These are phyloP conservation scores for Tulasnella sp. DNA, from an alignment of 768 basidiomycete genomes.

Conservation along the genomic window DNA sequence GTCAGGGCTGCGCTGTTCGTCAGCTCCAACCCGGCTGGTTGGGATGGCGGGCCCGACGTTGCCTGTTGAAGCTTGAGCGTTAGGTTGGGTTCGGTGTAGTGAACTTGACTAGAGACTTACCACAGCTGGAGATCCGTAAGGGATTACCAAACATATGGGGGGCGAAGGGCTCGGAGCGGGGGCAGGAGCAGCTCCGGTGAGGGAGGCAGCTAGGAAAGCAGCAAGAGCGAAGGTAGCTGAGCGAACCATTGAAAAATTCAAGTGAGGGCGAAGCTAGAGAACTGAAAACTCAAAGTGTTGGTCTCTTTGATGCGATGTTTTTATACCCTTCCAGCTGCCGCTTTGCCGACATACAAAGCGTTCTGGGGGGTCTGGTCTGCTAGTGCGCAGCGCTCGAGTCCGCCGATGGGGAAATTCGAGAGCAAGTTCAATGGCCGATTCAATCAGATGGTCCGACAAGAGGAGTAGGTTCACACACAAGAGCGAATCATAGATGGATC, in stretches of 20 bases:
- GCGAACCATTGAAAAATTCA: not conserved
- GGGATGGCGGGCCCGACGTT: not conserved
- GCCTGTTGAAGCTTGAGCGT: not conserved
- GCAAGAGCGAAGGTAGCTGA: not conserved
- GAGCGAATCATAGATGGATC: not conserved
- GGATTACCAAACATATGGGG: not conserved
- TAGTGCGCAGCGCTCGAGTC: too few species aligned
- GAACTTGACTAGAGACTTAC: not conserved
- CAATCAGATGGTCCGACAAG: not conserved
- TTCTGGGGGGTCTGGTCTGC: not conserved
- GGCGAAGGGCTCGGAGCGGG: not conserved
- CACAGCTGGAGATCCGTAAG: not conserved
- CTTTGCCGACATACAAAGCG: not conserved
- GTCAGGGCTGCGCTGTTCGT: not conserved
- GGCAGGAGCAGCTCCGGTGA: not conserved
- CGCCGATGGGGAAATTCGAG: not conserved
- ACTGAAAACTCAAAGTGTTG: not conserved
- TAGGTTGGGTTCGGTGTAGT: not conserved
- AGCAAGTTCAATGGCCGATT: not conserved
- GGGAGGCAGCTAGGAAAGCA: not conserved
- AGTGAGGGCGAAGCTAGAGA: not conserved
- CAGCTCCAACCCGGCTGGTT: not conserved
- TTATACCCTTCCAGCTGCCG: not conserved
- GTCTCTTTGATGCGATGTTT: not conserved
- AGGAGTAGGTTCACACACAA: not conserved